Evolutionary conservation across 140 eudicot species (phyloP).

Genomic region (Bidens hawaiensis): DNA sequence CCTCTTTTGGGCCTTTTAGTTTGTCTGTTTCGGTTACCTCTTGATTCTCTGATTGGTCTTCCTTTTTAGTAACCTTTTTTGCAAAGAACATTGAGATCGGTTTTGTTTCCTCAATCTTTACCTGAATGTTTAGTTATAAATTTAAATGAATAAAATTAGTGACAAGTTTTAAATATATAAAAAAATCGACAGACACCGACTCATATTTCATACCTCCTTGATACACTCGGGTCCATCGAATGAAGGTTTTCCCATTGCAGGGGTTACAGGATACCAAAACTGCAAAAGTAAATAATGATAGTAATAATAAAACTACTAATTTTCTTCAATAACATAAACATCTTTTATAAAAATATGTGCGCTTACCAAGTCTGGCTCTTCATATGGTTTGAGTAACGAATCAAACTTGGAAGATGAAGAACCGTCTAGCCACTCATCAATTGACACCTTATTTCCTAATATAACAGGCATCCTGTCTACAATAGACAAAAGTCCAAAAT

Average conservation of each 20-base stretch:
- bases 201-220: conserved; percentile 72
- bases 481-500: conserved; percentile 10
- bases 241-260: conserved; percentile 88
- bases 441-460: conserved; percentile 61
- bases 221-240: conserved; percentile 97
- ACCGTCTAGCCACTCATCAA: conserved; percentile 67
- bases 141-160: neutral
- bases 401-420: conserved; percentile 67
- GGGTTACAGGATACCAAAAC: conserved; percentile 92
- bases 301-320: neutral
- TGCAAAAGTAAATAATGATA: conserved; percentile 13
- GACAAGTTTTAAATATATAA: neutral
- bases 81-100: conserved; percentile 69
- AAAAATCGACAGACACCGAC: neutral
- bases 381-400: conserved; percentile 70
- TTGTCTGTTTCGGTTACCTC: conserved; percentile 24
- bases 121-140: conserved; percentile 43
- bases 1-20: conserved; percentile 41
- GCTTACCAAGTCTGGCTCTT: conserved; percentile 79
- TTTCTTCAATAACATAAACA: neutral
- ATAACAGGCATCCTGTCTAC: conserved; percentile 91
- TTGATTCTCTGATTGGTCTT: conserved; percentile 27
- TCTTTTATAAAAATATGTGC: neutral
- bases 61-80: conserved; percentile 39
- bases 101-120: conserved; percentile 66